These are phyloP conservation scores for Eremochloa ophiuroides DNA, from an alignment of 176 grass and related monocot genomes.

Conservation along the genomic window DNA sequence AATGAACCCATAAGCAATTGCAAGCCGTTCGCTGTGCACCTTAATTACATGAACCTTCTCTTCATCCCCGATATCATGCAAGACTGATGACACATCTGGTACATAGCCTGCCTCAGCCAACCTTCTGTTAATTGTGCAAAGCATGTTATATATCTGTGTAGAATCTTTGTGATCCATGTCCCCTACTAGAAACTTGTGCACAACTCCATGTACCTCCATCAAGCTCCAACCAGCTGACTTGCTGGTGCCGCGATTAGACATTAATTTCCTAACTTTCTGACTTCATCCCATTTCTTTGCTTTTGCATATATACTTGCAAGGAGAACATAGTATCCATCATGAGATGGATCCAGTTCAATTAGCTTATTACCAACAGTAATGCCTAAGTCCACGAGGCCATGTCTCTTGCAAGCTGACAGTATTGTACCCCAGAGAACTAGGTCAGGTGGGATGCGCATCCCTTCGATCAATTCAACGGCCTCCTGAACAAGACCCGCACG, in stretches of 20 bases:
- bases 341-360: conserved; percentile 52
- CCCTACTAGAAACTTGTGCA: conserved; percentile 69
- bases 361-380: conserved; percentile 55
- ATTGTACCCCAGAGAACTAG: conserved; percentile 70
- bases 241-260: conserved; percentile 50
- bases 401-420: conserved; percentile 61
- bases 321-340: conserved; percentile 73
- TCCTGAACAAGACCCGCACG: conserved; percentile 56
- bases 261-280: conserved; percentile 59
- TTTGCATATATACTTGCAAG: conserved; percentile 56
- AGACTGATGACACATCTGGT: conserved; percentile 60
- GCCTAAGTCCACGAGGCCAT: conserved; percentile 54
- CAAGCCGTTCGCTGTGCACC: conserved; percentile 69
- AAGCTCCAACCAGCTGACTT: conserved; percentile 74
- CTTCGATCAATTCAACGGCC: conserved; percentile 60
- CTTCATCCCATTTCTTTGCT: conserved; percentile 71
- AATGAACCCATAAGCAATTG: conserved; percentile 70
- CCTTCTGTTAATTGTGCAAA: conserved; percentile 53
- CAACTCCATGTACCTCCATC: conserved; percentile 51
- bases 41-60: conserved; percentile 62
- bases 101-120: conserved; percentile 58
- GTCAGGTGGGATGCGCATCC: conserved; percentile 48
- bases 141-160: conserved; percentile 46
- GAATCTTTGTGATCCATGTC: conserved; percentile 60
- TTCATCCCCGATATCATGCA: conserved; percentile 76